A percentile compares a stretch with the other conserved stretches of the same genome.
phyloP scores from a whole-genome alignment of 805 yeast species.

The Candida sanyiensis region DNA sequence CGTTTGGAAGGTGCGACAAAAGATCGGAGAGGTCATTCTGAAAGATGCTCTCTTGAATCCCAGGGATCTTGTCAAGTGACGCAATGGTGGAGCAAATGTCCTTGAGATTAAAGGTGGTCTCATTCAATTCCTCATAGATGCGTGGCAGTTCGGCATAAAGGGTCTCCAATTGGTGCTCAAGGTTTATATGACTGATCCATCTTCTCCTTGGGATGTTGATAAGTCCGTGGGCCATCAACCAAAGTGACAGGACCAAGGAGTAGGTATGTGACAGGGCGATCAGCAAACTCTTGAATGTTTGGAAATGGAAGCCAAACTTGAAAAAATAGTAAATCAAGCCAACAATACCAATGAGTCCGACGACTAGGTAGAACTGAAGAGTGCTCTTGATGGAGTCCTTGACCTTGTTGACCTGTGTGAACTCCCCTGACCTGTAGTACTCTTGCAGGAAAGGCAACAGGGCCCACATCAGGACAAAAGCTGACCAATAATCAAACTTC shows the following conservation, averaged over 20 bases:
- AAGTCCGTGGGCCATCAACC: constrained; percentile 83
- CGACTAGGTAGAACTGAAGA: constrained; percentile 52
- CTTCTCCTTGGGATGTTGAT: constrained; percentile 55
- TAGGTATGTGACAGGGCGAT: constrained; percentile 77
- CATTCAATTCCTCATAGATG: constrained; percentile 55
- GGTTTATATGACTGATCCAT: constrained; percentile 31
- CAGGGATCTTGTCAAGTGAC: constrained; percentile 34
- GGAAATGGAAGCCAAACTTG: constrained; percentile 48
- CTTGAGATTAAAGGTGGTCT: constrained; percentile 52
- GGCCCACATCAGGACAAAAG: constrained; percentile 76
- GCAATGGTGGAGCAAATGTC: constrained; percentile 58
- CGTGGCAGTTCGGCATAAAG: constrained; percentile 52
- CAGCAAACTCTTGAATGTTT: constrained; percentile 56
- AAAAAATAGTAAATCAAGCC: constrained; percentile 56
- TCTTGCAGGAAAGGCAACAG: constrained; percentile 68
- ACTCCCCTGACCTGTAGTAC: constrained; percentile 66
- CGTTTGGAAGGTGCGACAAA: constrained; percentile 12
- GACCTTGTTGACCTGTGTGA: constrained; percentile 39
- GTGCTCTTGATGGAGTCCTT: constrained; percentile 53
- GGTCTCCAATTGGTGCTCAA: constrained; percentile 30
- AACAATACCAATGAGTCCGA: constrained; percentile 45
- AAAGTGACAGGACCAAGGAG: constrained; percentile 64
- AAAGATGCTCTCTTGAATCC: constrained; percentile 18
- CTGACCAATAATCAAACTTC: constrained; percentile 75
- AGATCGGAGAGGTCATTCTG: constrained; percentile 14